A percentile compares a stretch with the other conserved stretches of the same genome.
phyloP scores from a whole-genome alignment of 441 rosid genomes.

The Populus hybrid region DNA sequence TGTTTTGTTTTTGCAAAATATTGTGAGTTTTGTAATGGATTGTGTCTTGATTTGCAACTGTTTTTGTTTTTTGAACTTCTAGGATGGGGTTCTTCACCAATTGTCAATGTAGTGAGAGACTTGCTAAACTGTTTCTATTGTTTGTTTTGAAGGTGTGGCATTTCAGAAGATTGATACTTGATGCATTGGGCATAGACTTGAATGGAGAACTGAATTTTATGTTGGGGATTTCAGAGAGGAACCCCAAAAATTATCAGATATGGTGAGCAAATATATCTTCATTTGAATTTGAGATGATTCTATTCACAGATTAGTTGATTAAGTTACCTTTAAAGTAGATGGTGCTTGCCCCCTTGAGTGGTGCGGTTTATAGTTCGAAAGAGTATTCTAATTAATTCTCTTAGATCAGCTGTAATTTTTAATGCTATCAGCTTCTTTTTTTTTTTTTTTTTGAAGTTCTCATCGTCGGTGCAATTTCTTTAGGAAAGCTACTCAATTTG shows the following conservation, averaged over 20 bases:
- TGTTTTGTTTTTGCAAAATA: neutral
- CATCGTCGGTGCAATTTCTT: neutral
- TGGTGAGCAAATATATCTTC: slow-evolving; percentile 48
- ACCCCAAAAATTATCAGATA: slow-evolving; percentile 86
- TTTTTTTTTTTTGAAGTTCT: neutral
- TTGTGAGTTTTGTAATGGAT: neutral
- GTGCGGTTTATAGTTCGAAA: neutral
- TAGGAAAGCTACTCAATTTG: neutral
- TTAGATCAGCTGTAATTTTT: neutral
- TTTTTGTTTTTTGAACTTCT: neutral
- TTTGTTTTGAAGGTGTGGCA: slow-evolving; percentile 75
- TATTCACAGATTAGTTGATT: neutral
- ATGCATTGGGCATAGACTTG: slow-evolving; percentile 49
- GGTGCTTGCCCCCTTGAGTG: neutral
- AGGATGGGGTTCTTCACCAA: neutral
- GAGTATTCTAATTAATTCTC: neutral
- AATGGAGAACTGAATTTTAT: slow-evolving; percentile 55
- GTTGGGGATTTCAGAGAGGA: slow-evolving; percentile 52
- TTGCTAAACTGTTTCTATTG: neutral
- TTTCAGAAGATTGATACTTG: slow-evolving; percentile 74
- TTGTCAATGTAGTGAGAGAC: neutral
- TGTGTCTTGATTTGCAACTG: neutral
- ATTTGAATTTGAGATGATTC: neutral
- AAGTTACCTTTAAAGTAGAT: neutral
- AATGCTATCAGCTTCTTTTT: neutral